These are phyloP conservation scores for Chrysopogon serrulatus DNA, from an alignment of 176 grass and related monocot species.

Conservation along the genomic window DNA sequence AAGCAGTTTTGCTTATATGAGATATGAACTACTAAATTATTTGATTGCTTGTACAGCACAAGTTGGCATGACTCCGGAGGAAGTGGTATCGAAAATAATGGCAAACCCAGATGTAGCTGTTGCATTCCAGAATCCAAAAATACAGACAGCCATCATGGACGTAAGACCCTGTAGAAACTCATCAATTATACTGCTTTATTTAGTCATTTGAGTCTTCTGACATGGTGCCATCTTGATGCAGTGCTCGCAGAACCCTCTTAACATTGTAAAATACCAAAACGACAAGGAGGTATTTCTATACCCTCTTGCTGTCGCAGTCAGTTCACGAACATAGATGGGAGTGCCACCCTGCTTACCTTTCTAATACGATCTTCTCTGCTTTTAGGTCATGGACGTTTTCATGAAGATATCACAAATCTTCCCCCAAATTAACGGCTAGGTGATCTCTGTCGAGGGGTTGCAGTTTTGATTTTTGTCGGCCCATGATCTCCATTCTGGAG, in stretches of 20 bases:
- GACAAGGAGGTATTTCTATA: constrained; percentile 76
- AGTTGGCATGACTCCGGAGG: constrained; percentile 94
- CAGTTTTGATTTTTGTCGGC: constrained; percentile 49
- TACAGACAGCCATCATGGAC: constrained; percentile 98
- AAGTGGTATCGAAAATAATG: constrained; percentile 98
- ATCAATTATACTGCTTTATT: constrained; percentile 9
- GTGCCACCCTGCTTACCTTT: background rate
- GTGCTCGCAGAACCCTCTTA: constrained; percentile 96
- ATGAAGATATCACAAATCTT: constrained; percentile 97
- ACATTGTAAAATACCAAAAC: constrained; percentile 97
- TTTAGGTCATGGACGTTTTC: constrained; percentile 98
- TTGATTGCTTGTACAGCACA: constrained; percentile 50
- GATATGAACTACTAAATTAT: background rate
- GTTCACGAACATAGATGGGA: background rate
- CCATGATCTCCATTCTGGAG: background rate
- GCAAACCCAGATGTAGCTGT: constrained; percentile 90
- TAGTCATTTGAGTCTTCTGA: constrained; percentile 39
- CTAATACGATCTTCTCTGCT: constrained; percentile 8
- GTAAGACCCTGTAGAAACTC: constrained; percentile 43
- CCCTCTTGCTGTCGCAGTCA: background rate
- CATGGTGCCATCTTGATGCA: constrained; percentile 39
- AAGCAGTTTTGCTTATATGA: background rate
- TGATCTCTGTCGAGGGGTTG: background rate
- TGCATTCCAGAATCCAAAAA: constrained; percentile 96
- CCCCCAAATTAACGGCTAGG: constrained; percentile 80